A percentile compares a stretch with the other conserved stretches of the same genome.
These are phyloP conservation scores for Discostella stelligeroides DNA, from an alignment of 108 stramenopile species.

Conservation along the genomic window DNA sequence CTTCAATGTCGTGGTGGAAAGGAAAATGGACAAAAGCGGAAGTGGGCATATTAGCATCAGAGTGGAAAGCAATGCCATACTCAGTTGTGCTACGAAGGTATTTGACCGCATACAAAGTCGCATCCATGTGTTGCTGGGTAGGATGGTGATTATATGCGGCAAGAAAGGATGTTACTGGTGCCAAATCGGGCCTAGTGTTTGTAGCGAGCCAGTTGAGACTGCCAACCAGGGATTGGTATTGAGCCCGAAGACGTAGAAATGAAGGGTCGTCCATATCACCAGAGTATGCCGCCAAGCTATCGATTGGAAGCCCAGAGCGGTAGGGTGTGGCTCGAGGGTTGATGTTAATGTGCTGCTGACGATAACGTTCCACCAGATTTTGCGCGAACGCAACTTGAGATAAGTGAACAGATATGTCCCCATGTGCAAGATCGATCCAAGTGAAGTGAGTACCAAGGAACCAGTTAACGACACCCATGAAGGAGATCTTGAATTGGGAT, in stretches of 20 bases:
- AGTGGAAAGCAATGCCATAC: conserved; percentile 18
- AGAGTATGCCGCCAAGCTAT: conserved; percentile 1
- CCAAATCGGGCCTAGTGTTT: conserved; percentile 14
- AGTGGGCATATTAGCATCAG: background rate
- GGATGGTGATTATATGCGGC: conserved; percentile 12
- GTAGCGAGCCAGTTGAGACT: conserved; percentile 25
- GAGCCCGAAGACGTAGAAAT: background rate
- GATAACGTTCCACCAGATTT: conserved; percentile 15
- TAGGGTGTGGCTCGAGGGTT: conserved; percentile 35
- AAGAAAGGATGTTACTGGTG: conserved; percentile 13
- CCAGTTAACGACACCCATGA: conserved; percentile 30
- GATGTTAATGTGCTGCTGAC: background rate
- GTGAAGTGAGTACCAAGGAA: conserved; percentile 29
- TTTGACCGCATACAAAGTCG: conserved; percentile 13
- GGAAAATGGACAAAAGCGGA: conserved; percentile 12
- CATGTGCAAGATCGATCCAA: conserved; percentile 6
- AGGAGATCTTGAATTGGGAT: background rate
- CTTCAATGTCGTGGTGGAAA: conserved; percentile 2
- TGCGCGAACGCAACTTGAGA: conserved; percentile 32
- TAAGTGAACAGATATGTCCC: conserved; percentile 21
- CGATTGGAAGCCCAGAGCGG: conserved; percentile 32
- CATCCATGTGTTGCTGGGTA: background rate
- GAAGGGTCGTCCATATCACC: conserved; percentile 11
- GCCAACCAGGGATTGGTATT: conserved; percentile 26
- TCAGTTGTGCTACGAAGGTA: conserved; percentile 14